Conservation (phyloP, 352 stramenopile species). For the Phytophthora pini region DNA sequence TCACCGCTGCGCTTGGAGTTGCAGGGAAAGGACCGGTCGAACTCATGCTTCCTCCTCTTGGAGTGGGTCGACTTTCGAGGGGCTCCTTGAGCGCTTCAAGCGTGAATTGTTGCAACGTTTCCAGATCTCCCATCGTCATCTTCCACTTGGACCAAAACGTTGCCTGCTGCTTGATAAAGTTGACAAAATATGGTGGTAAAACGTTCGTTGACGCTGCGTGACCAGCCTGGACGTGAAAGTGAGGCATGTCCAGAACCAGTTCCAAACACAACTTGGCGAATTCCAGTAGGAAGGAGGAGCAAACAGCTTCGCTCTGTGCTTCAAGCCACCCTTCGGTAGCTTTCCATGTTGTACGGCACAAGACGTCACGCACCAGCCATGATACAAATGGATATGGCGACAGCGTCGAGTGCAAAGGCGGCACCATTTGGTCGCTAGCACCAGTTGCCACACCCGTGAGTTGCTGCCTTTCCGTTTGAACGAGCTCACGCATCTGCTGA, state of each 20-base stretch:
- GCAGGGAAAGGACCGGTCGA: slow-evolving; percentile 45
- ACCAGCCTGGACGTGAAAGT: slow-evolving; percentile 61
- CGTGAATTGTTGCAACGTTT: slow-evolving; percentile 62
- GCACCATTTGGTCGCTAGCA: slow-evolving; percentile 27
- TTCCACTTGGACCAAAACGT: slow-evolving; percentile 80
- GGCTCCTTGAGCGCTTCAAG: slow-evolving; percentile 69
- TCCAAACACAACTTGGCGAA: slow-evolving; percentile 82
- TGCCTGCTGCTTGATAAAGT: slow-evolving; percentile 86
- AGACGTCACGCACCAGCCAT: slow-evolving; percentile 82
- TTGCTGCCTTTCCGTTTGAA: slow-evolving; percentile 70
- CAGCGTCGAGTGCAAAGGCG: slow-evolving; percentile 32
- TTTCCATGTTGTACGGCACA: slow-evolving; percentile 85
- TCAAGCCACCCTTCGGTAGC: slow-evolving; percentile 73
- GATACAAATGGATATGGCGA: slow-evolving; percentile 86
- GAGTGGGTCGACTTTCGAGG: slow-evolving; percentile 29
- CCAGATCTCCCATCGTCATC: slow-evolving; percentile 61
- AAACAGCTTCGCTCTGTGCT: slow-evolving; percentile 58
- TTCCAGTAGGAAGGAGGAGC: slow-evolving; percentile 74
- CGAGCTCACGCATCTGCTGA: slow-evolving; percentile 82
- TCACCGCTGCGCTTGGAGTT: slow-evolving; percentile 52
- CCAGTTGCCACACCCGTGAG: slow-evolving; percentile 33
- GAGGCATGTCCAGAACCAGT: slow-evolving; percentile 75
- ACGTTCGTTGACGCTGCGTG: slow-evolving; percentile 68
- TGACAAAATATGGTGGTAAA: slow-evolving; percentile 85
- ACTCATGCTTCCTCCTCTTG: slow-evolving; percentile 14